These are phyloP conservation scores for Pythium oligandrum DNA, from an alignment of 352 stramenopile genomes.

Conservation along the genomic window DNA sequence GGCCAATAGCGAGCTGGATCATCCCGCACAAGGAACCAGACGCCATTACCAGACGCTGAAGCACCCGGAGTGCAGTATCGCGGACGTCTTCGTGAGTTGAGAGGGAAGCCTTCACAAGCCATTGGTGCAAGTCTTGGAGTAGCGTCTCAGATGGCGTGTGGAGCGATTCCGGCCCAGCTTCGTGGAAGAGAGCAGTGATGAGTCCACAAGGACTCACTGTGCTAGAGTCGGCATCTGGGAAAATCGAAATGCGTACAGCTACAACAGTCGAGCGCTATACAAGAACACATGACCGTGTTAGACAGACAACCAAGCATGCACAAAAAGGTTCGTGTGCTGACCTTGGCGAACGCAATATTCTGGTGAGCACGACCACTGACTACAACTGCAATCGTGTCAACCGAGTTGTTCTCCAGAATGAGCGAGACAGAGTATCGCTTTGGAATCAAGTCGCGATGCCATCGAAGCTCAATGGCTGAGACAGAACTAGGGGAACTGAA, in stretches of 20 bases:
- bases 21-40: conserved; percentile 80
- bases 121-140: conserved; percentile 58
- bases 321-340: conserved; percentile 1
- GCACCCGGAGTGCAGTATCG: conserved; percentile 51
- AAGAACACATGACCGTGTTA: not conserved
- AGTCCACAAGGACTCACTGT: conserved; percentile 2
- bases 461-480: conserved; percentile 11
- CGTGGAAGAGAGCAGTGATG: conserved; percentile 35
- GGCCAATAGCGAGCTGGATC: conserved; percentile 52
- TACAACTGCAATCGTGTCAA: conserved; percentile 19
- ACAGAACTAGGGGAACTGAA: conserved; percentile 16
- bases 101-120: conserved; percentile 56
- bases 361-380: conserved; percentile 11
- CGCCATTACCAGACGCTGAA: conserved; percentile 60
- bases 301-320: not conserved
- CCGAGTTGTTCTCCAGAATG: conserved; percentile 10
- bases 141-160: conserved; percentile 50
- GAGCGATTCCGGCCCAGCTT: conserved; percentile 31
- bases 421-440: conserved; percentile 11
- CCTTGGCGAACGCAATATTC: conserved; percentile 16
- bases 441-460: conserved; percentile 11
- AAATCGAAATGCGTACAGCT: not conserved
- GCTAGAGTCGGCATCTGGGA: not conserved
- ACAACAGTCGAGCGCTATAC: not conserved
- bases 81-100: conserved; percentile 43